Base-by-base conservation (phyloP, 2,329 filamentous ascomycete species). In the Aaosphaeria pasadenensis region DNA sequence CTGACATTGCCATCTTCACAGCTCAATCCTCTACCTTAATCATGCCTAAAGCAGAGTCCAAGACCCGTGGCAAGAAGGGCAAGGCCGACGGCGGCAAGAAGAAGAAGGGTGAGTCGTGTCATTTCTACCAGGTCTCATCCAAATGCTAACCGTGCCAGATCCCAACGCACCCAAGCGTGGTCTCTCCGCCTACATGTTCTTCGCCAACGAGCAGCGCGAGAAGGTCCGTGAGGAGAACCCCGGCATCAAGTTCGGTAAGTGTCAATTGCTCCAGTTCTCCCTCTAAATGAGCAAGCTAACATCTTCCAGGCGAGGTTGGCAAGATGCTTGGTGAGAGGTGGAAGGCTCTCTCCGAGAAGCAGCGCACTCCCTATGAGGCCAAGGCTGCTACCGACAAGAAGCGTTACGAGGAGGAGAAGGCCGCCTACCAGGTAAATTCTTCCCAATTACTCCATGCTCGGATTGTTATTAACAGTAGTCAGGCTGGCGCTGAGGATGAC, bases 151-250 rank as follows among this genome's bases (percentile, higher is more conserved):
- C 52, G 7, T 41, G 28, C 11, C 65, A 95, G 91, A 96, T 77
- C 91, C 91, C 76, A 96, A 96, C 77, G 92, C 91, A 52, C 94
- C 94, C 74, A 99, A 97, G 91, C 91, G 94, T 77, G 94, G 92
- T 80, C 89, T 99, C 44, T 97, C 94, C 46, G 94, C 94, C 57
- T 99, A 99, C 85, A 99, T 99, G 94, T 97, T 97, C 87, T 99
- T 97, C 74, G 94, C 94, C 84, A 97, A 97, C 71, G 94, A 97
- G 78, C 90, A 96, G 79, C 91, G 94, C 64, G 92, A 97, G 72
- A 95, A 94, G 74, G 94, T 99, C 63, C 90, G 94, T 65, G 91
- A 96, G 73, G 92, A 97, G 77, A 97, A 97, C 83, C 92, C 92
- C 36, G 92, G 91, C 65, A 96, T 97, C 78, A 87, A 88, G 63